Conservation (phyloP, 192 early-diverging fungal genomes). For the Coemansia sp. region DNA sequence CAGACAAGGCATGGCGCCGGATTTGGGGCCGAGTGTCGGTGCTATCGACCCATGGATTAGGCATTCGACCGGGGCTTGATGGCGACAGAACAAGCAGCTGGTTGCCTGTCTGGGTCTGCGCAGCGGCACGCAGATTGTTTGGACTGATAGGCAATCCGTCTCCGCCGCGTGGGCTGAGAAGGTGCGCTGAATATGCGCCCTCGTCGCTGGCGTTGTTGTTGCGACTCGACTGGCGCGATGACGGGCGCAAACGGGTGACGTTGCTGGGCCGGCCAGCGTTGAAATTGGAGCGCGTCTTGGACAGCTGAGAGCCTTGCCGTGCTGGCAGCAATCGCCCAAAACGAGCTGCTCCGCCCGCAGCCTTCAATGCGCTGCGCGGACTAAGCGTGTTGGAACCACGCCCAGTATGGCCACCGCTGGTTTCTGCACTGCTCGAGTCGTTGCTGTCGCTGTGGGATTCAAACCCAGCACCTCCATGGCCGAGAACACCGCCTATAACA, state of each 20-base stretch:
- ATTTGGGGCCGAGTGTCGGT: slow-evolving; percentile 8
- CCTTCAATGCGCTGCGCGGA: slow-evolving; percentile 1
- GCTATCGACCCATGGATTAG: slow-evolving; percentile 44
- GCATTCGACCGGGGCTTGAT: slow-evolving; percentile 37
- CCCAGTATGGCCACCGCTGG: not conserved
- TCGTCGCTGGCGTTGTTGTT: slow-evolving; percentile 38
- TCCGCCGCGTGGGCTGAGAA: slow-evolving; percentile 3
- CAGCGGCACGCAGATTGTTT: not conserved
- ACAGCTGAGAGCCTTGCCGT: slow-evolving; percentile 12
- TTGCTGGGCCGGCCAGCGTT: slow-evolving; percentile 29
- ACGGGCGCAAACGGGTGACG: slow-evolving; percentile 38
- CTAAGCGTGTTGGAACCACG: not conserved
- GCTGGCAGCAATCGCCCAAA: slow-evolving; percentile 37
- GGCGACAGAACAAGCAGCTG: slow-evolving; percentile 34
- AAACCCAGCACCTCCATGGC: not conserved
- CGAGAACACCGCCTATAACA: not conserved
- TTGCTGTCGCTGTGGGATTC: slow-evolving; percentile 25
- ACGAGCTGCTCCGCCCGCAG: slow-evolving; percentile 44
- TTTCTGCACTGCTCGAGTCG: slow-evolving; percentile 12
- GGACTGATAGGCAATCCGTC: not conserved
- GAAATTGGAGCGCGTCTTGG: slow-evolving; percentile 8
- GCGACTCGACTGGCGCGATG: slow-evolving; percentile 49
- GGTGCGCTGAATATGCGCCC: slow-evolving; percentile 16
- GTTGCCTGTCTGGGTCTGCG: not conserved
- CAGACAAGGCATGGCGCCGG: slow-evolving; percentile 44